These are phyloP conservation scores for Eustoma russellianum DNA, from an alignment of 257 asterid species.

Conservation along the genomic window DNA sequence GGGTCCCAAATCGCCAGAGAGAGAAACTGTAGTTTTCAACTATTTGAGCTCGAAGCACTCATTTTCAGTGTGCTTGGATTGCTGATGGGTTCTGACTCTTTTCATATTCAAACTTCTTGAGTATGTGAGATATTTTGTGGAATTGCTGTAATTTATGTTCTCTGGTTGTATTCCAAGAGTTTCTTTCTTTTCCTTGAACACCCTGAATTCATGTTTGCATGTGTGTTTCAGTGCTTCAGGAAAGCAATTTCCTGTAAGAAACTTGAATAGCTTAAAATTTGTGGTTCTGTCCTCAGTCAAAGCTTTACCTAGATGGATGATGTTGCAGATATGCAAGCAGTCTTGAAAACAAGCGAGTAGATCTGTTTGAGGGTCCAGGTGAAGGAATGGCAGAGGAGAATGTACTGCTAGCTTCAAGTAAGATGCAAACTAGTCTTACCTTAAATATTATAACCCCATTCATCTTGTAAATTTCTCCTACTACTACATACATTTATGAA, in stretches of 20 bases:
- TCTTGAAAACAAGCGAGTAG: slow-evolving; percentile 86
- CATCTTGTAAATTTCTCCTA: neutral
- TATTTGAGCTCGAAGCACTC: too few relatives aligned
- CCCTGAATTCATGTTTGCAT: slow-evolving; percentile 2
- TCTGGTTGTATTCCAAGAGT: neutral
- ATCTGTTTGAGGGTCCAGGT: slow-evolving; percentile 89
- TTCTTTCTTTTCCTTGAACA: neutral
- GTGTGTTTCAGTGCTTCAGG: neutral
- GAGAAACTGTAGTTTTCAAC: too few relatives aligned
- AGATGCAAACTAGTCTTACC: neutral
- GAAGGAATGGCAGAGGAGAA: slow-evolving; percentile 92
- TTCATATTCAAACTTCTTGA: neutral
- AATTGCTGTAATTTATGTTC: neutral
- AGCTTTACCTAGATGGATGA: slow-evolving; percentile 12
- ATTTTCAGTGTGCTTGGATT: too few relatives aligned
- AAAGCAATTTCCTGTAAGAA: neutral
- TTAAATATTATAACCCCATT: neutral
- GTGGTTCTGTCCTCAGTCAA: neutral
- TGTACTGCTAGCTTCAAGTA: slow-evolving; percentile 87
- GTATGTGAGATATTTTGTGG: neutral
- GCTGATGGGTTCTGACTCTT: too few relatives aligned
- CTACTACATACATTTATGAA: neutral
- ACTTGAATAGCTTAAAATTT: neutral
- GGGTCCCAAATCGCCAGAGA: too few relatives aligned
- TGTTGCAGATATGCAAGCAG: slow-evolving; percentile 66